These are phyloP conservation scores for Huntiella bhutanensis DNA, from an alignment of 2,329 filamentous ascomycete genomes.

Conservation along the genomic window DNA sequence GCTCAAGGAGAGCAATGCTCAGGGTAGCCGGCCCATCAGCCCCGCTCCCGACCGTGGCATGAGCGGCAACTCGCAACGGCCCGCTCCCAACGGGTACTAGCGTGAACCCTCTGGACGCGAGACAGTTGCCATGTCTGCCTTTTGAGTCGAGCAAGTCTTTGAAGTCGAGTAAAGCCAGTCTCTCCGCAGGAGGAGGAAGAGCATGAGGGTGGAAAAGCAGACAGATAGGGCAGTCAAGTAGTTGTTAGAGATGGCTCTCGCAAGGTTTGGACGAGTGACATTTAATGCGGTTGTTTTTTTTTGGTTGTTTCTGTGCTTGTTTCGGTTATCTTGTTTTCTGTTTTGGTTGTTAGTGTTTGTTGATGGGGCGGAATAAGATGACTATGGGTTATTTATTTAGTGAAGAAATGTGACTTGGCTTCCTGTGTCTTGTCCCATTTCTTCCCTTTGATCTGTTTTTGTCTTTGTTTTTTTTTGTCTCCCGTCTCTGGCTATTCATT, in stretches of 20 bases:
- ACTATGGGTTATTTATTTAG: too few relatives aligned
- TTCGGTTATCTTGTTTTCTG: background rate
- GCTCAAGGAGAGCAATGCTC: conserved; percentile 92
- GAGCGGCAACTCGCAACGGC: conserved; percentile 89
- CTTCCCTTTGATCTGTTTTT: too few relatives aligned
- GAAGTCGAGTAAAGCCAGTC: background rate
- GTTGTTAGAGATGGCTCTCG: background rate
- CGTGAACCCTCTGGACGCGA: conserved; percentile 11
- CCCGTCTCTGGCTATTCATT: too few relatives aligned
- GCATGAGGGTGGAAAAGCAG: background rate
- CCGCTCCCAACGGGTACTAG: conserved; percentile 99
- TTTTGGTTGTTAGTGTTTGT: background rate
- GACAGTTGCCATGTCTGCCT: conserved; percentile 3
- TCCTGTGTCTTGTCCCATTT: too few relatives aligned
- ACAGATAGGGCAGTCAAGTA: background rate
- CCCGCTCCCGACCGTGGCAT: conserved; percentile 86
- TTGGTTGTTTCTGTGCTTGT: background rate
- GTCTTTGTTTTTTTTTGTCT: too few relatives aligned
- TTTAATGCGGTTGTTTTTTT: background rate
- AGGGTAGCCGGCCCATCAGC: conserved; percentile 77
- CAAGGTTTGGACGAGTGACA: background rate
- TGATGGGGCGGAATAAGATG: too few relatives aligned
- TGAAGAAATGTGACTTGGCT: too few relatives aligned
- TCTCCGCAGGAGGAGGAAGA: background rate
- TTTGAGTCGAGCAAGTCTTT: background rate